Conservation (phyloP, 345 rosid species). For the Aurinia saxatilis region DNA sequence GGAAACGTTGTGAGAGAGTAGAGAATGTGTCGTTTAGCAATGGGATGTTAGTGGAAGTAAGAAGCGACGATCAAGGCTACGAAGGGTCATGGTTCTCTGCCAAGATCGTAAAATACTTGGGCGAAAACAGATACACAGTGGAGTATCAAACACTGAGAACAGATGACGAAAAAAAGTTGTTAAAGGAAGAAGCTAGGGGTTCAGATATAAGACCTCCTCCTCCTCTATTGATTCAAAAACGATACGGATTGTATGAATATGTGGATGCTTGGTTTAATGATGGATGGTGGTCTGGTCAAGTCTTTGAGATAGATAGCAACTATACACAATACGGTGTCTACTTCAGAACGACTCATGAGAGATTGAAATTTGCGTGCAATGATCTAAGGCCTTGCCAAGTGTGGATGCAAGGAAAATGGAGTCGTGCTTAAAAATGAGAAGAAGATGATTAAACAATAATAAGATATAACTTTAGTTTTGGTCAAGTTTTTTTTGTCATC, state of each 20-base stretch:
- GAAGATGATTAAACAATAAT: neutral
- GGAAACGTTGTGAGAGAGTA: neutral
- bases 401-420: constrained; percentile 40
- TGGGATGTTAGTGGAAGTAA: constrained; percentile 19
- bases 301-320: constrained; percentile 10
- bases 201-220: constrained; percentile 38
- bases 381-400: constrained; percentile 48
- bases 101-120: constrained; percentile 29
- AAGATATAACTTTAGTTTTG: too few species aligned
- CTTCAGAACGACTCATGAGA: constrained; percentile 30
- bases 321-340: constrained; percentile 29
- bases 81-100: constrained; percentile 59
- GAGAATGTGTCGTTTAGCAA: neutral
- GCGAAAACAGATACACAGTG: constrained; percentile 35
- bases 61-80: constrained; percentile 48
- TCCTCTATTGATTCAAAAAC: constrained; percentile 22
- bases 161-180: constrained; percentile 30
- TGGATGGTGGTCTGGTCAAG: constrained; percentile 44
- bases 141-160: constrained; percentile 43
- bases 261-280: constrained; percentile 53
- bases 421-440: neutral
- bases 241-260: neutral
- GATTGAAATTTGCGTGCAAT: constrained; percentile 32
- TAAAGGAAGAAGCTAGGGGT: constrained; percentile 32
- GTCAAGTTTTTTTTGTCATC: too few species aligned